Base-by-base conservation (phyloP, 345 rosid species). In the Aurinia saxatilis region DNA sequence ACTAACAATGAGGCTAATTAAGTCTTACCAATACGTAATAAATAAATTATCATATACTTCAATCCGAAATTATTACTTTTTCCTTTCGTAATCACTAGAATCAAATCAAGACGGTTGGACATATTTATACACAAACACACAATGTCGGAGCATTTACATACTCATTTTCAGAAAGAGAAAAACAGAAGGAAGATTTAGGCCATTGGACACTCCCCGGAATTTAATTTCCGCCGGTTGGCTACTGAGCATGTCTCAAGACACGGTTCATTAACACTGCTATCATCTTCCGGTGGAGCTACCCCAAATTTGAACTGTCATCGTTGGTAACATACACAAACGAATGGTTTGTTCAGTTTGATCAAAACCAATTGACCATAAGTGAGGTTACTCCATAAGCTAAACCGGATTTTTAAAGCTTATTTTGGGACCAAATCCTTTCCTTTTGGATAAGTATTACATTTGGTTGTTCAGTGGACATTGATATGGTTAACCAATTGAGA, bases 281-380 rank as follows among this genome's bases (percentile, higher is more conserved):
- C 97, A 18, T 82, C 82, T 55, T 77, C 71, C 2, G 95, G 90
- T 39, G 97, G 90, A 72, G 31, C 75, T 36, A 90, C 60, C 51
- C 97, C 95, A 63, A 87, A 90, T 65, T 85, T 87, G 36, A 90
- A 90, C 97, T 90, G 85, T 61, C 67, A 66, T 38, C 48, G 23
- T 25, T 37, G 18, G n/a, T n/a, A n/a, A n/a, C n/a, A 47, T 29
- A 46, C 45, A 23, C 27, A 3, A 23, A 23, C n/a, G 5, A 23
- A 23, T 23, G 5, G 27, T 23, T 23, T n/a, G 10, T 25, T 14
- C 14, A 21, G 8, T 25, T 38, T 37, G 35, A 38, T 19, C n/a
- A 36, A 54, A 7, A 12, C 33, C 11, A 25, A 39, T 56, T 6
- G 49, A 15, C 6, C 0, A 15, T 15, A 57, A 39, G 25, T 14